Percentiles rank a stretch among this genome's conserved stretches.
Conservation (phyloP, 495 filamentous ascomycete genomes). For the Mycothermus thermophilus region DNA sequence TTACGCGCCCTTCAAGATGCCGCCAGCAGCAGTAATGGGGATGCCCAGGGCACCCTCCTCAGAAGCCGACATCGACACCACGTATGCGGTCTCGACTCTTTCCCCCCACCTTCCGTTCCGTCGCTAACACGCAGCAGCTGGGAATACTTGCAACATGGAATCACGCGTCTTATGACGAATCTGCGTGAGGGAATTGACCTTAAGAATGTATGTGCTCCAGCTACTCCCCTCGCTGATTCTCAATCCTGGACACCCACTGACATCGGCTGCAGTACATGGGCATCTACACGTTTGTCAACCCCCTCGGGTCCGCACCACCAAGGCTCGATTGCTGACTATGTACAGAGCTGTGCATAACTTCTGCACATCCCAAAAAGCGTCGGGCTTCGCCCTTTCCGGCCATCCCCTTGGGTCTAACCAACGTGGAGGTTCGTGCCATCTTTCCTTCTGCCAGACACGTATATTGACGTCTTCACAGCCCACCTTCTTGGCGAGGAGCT, state of each 20-base stretch:
- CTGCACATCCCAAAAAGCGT: slow-evolving; percentile 93
- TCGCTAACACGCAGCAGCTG: slow-evolving; percentile 44
- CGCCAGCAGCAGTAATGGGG: slow-evolving; percentile 10
- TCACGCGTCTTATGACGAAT: slow-evolving; percentile 84
- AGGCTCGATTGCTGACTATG: slow-evolving; percentile 11
- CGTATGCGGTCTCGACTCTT: slow-evolving; percentile 40
- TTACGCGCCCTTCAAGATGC: slow-evolving; percentile 11
- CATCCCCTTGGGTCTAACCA: slow-evolving; percentile 38
- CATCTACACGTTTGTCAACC: slow-evolving; percentile 67
- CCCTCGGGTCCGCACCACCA: neutral
- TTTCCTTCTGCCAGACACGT: neutral
- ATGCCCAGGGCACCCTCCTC: slow-evolving; percentile 45
- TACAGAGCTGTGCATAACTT: slow-evolving; percentile 91
- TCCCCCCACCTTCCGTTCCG: neutral
- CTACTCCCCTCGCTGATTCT: neutral
- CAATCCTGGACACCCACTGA: slow-evolving; percentile 2
- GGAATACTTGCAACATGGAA: slow-evolving; percentile 73
- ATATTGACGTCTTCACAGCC: slow-evolving; percentile 34
- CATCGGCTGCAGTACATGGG: slow-evolving; percentile 61
- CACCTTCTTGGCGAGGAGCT: slow-evolving; percentile 93
- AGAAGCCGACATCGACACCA: slow-evolving; percentile 74
- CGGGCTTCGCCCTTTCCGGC: slow-evolving; percentile 26
- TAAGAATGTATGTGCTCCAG: slow-evolving; percentile 48
- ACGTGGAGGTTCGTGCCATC: slow-evolving; percentile 55
- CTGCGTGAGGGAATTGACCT: slow-evolving; percentile 87